Evolutionary conservation across 176 grass and related monocot genomes (phyloP).

Genomic region (Rhynchospora tenuis): DNA sequence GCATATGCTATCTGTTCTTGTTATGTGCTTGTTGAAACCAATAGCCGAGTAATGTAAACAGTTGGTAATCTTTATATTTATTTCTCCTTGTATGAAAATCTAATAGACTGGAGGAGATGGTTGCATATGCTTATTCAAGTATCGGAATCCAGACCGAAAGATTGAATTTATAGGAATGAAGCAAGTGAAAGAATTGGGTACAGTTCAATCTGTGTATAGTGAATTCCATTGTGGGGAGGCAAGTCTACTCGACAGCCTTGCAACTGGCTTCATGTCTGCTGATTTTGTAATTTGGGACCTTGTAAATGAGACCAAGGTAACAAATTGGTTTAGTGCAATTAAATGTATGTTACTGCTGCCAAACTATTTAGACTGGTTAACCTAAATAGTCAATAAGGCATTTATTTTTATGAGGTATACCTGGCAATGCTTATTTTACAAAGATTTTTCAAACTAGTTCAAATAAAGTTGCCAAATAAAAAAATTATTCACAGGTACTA

Average conservation of each 20-base stretch:
- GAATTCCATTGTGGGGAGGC: slow-evolving; percentile 23
- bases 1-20: neutral
- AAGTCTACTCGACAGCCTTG: slow-evolving; percentile 36
- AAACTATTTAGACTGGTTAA: neutral
- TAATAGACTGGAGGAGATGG: slow-evolving; percentile 90
- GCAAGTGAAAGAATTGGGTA: slow-evolving; percentile 89
- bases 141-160: slow-evolving; percentile 34
- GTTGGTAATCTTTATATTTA: slow-evolving; percentile 20
- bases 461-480: too few relatives aligned
- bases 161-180: slow-evolving; percentile 85
- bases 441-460: too few relatives aligned
- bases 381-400: neutral
- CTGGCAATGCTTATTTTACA: too few relatives aligned
- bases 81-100: slow-evolving; percentile 30
- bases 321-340: neutral
- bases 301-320: slow-evolving; percentile 86
- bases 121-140: slow-evolving; percentile 94
- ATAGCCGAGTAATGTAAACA: slow-evolving; percentile 7
- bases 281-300: slow-evolving; percentile 97
- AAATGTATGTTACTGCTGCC: neutral
- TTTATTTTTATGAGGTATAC: neutral
- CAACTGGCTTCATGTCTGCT: slow-evolving; percentile 84
- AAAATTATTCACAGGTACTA: too few relatives aligned
- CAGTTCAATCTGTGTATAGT: slow-evolving; percentile 49
- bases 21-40: neutral